Percentiles rank a stretch among this genome's conserved stretches.
phyloP scores from a whole-genome alignment of 2,329 filamentous ascomycete species.

The Trichoderma hamatum region DNA sequence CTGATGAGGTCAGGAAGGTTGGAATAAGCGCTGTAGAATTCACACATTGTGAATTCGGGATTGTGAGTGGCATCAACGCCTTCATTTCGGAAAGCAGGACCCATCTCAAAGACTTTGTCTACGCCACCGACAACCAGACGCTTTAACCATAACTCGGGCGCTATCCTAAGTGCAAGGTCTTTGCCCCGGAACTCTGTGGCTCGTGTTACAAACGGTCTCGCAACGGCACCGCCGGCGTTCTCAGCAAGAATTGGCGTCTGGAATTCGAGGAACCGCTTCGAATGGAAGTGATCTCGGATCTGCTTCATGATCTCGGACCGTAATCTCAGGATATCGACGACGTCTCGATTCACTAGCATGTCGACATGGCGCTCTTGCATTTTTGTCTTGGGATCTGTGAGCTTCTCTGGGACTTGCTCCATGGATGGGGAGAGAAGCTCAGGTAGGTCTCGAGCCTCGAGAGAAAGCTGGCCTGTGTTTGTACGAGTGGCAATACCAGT shows the following conservation, averaged over 20 bases:
- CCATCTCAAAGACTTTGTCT: constrained; percentile 89
- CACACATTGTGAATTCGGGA: constrained; percentile 95
- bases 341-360: constrained; percentile 73
- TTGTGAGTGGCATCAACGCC: constrained; percentile 91
- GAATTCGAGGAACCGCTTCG: constrained; percentile 78
- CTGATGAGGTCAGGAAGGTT: constrained; percentile 74
- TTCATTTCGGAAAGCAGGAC: constrained; percentile 90
- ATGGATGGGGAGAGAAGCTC: constrained; percentile 75
- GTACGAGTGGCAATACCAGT: constrained; percentile 72
- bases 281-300: constrained; percentile 73
- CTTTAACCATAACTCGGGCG: constrained; percentile 94
- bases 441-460: constrained; percentile 70
- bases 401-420: constrained; percentile 72
- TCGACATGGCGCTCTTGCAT: constrained; percentile 83
- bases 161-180: constrained; percentile 78
- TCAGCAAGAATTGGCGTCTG: constrained; percentile 86
- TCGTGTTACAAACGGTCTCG: constrained; percentile 80
- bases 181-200: constrained; percentile 76
- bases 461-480: constrained; percentile 72
- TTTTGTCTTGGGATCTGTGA: constrained; percentile 71
- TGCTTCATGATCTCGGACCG: constrained; percentile 74
- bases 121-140: constrained; percentile 86
- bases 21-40: constrained; percentile 90
- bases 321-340: constrained; percentile 70
- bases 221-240: constrained; percentile 82